Evolutionary conservation across 2,329 filamentous ascomycete genomes (phyloP), one percentile per base, ranked within the genome.

Genomic region (Aspergillus pseudonomiae): DNA sequence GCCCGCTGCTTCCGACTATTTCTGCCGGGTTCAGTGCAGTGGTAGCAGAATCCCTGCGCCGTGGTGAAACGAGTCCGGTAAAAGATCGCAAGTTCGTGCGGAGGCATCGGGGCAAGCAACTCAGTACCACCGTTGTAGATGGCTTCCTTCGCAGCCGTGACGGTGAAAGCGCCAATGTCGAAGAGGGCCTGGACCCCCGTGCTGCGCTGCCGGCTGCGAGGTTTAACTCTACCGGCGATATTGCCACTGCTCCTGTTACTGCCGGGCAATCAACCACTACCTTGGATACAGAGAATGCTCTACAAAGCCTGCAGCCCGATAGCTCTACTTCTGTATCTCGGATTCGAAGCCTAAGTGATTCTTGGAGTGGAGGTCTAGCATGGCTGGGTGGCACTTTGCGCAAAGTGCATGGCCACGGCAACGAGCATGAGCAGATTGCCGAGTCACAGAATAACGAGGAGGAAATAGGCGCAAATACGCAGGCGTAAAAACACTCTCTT

Each of bases 21-120:
- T 88, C 85, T 2, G 84, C 83, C 1, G 85, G 84, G 0, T 79
- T 91, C 19, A 86, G 82, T 71, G 88, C 85, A 1, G 85, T 91
- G 55, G 86, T 91, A 6, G 88, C 88, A 10, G 88, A 91, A 66
- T 84, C 87, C 26, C 79, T 90, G 30, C 83, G 87, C n/a, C 83
- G 86, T 19, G 85, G 86, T 16, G 80, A 85, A 63, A 81, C 81
- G 10, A 78, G 76, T 26, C 73, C 79, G 21, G 67, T 68, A 24
- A 77, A 74, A 59, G 72, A 74, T 41, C 75, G 77, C 28, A 70
- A 68, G 52, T 68, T 64, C 6, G 64, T 66, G 54, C 71, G 72
- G 11, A 71, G 68, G 59, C 60, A 65, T 7, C 69, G 72, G 26
- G 74, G 71, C 53, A 72, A 74, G 41, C 74, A 71, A 54, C 59